Evolutionary conservation across 208 protist species (phyloP).

Genomic region (Trypanosoma conorhini): DNA sequence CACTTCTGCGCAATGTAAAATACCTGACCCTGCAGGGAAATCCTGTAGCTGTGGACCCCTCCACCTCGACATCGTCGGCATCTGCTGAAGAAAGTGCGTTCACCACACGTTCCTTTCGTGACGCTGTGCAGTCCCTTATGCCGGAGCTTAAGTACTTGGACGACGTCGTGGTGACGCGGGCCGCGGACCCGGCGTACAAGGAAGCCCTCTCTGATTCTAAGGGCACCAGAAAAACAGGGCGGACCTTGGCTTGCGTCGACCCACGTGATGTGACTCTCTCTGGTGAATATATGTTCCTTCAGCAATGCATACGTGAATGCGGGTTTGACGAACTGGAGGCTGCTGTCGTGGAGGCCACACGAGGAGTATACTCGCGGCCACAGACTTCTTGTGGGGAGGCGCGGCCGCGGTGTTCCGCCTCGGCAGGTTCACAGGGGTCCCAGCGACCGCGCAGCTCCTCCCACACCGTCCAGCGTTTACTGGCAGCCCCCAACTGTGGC

Average conservation of each 20-base stretch:
- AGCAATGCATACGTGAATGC: conserved; percentile 69
- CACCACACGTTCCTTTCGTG: conserved; percentile 27
- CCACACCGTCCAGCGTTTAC: neutral
- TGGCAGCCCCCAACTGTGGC: neutral
- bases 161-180: conserved; percentile 34
- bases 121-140: conserved; percentile 55
- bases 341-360: conserved; percentile 45
- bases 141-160: conserved; percentile 62
- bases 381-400: conserved; percentile 64
- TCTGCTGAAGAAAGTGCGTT: conserved; percentile 1
- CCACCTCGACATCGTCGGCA: neutral
- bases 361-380: conserved; percentile 52
- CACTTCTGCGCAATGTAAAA: conserved; percentile 44
- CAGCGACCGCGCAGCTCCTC: conserved; percentile 2
- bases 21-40: conserved; percentile 74
- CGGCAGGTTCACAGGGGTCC: neutral
- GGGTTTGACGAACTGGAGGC: conserved; percentile 56
- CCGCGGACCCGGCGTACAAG: neutral
- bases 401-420: conserved; percentile 20
- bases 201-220: neutral
- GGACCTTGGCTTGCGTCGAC: conserved; percentile 43
- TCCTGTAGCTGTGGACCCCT: conserved; percentile 32
- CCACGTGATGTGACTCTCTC: conserved; percentile 54
- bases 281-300: conserved; percentile 75
- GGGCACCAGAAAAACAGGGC: neutral